Percentiles rank a stretch among this genome's conserved stretches.
Conservation (phyloP, 495 filamentous ascomycete species). For the Trichoderma reesei region DNA sequence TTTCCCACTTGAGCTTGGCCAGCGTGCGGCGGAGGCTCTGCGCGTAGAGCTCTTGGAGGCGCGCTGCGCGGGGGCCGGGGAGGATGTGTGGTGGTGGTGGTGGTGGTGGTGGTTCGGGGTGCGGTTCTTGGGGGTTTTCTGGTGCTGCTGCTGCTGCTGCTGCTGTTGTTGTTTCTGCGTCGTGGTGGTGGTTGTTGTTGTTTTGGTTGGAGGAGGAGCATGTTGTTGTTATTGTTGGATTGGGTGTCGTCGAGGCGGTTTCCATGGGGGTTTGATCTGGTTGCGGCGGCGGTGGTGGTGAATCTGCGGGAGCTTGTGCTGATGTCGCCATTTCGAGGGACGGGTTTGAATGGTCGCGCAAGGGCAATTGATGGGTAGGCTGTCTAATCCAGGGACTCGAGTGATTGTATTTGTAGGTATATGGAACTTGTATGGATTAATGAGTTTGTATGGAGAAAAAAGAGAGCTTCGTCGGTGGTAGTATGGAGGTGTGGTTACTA, state of each 20-base stretch:
- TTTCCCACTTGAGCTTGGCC: slow-evolving; percentile 60
- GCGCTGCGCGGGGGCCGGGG: slow-evolving; percentile 66
- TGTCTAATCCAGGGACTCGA: too few relatives aligned
- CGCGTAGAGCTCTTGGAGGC: slow-evolving; percentile 60
- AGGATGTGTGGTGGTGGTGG: slow-evolving; percentile 32
- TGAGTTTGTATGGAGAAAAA: too few relatives aligned
- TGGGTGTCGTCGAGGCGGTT: too few relatives aligned
- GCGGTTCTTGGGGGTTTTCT: neutral
- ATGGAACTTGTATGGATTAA: too few relatives aligned
- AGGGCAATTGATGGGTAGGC: too few relatives aligned
- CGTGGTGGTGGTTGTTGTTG: too few relatives aligned
- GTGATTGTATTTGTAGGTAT: too few relatives aligned
- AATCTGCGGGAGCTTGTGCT: neutral
- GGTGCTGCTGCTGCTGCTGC: neutral
- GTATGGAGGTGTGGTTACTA: neutral
- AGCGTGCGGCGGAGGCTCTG: slow-evolving; percentile 61
- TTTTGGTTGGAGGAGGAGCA: too few relatives aligned
- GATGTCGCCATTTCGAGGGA: neutral
- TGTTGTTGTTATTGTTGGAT: too few relatives aligned
- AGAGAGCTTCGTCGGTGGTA: too few relatives aligned
- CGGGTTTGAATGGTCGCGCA: too few relatives aligned
- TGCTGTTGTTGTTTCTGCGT: slow-evolving; percentile 2
- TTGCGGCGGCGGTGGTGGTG: neutral
- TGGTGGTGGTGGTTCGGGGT: slow-evolving; percentile 3
- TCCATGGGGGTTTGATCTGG: neutral